Conservation (phyloP, 768 basidiomycete genomes). For the Tylopilus subfusipes region DNA sequence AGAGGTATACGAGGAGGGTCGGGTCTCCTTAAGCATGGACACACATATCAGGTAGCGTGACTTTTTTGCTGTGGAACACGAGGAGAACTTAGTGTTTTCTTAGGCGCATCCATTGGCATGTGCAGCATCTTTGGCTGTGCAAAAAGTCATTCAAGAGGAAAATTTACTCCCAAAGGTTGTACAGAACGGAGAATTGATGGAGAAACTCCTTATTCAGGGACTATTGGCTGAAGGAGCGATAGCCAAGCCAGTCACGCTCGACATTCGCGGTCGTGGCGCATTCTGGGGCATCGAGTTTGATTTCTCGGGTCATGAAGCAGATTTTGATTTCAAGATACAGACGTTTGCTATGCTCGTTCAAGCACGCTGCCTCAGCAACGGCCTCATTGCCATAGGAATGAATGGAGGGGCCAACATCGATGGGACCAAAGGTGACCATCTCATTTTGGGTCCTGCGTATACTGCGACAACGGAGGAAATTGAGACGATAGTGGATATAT, state of each 20-base stretch:
- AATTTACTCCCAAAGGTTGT: conserved; percentile 66
- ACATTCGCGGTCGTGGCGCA: conserved; percentile 79
- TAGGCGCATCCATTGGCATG: conserved; percentile 75
- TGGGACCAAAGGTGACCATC: conserved; percentile 69
- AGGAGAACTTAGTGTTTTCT: conserved; percentile 2
- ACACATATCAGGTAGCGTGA: conserved; percentile 68
- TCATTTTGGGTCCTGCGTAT: conserved; percentile 77
- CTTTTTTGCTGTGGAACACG: not conserved
- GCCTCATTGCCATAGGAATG: conserved; percentile 71
- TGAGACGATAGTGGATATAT: conserved; percentile 59
- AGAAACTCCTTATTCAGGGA: conserved; percentile 50
- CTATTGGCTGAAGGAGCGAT: conserved; percentile 53
- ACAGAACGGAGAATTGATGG: conserved; percentile 57
- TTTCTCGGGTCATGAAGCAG: conserved; percentile 43
- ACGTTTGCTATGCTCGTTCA: conserved; percentile 69
- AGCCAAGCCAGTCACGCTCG: conserved; percentile 66
- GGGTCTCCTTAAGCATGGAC: conserved; percentile 79
- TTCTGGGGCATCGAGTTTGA: conserved; percentile 88
- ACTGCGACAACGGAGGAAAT: conserved; percentile 70
- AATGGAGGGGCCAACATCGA: conserved; percentile 64
- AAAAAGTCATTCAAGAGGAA: conserved; percentile 65
- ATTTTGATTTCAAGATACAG: conserved; percentile 48
- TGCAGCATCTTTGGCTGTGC: conserved; percentile 78
- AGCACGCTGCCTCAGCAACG: conserved; percentile 62
- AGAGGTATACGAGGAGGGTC: conserved; percentile 59